Evolutionary conservation across 1,139 yeast genomes (phyloP).

Genomic region (Magnusiomyces fungicola): DNA sequence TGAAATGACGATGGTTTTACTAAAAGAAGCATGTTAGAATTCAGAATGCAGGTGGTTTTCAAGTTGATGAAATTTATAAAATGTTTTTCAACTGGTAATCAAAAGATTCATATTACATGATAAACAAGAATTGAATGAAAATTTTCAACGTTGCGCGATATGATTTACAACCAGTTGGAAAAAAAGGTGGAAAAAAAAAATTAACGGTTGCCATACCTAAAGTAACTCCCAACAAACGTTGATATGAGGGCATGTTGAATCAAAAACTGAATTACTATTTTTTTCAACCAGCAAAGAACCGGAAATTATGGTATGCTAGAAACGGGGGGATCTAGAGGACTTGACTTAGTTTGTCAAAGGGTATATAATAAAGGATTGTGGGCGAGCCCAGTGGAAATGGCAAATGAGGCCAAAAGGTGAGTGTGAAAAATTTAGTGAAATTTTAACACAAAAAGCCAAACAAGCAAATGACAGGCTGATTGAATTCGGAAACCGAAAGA

Average conservation of each 20-base stretch:
- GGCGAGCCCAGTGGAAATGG: no score
- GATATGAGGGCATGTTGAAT: background rate
- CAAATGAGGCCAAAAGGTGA: no score
- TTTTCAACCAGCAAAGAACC: background rate
- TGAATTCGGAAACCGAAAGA: no score
- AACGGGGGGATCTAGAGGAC: background rate
- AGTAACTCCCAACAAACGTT: background rate
- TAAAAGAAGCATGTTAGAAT: background rate
- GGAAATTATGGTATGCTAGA: no score
- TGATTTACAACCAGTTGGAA: background rate
- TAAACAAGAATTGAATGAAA: background rate
- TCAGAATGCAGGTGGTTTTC: background rate
- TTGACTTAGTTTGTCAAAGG: no score
- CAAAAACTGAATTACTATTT: no score
- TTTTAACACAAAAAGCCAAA: no score
- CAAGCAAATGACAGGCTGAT: no score
- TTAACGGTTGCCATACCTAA: background rate
- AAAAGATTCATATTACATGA: background rate
- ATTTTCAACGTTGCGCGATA: no score
- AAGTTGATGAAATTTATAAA: background rate
- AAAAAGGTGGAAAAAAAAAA: background rate
- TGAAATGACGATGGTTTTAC: background rate
- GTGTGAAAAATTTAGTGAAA: no score
- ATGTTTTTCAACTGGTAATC: background rate
- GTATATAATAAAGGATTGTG: no score